Evolutionary conservation across 495 filamentous ascomycete species (phyloP).

Genomic region (Trichocladium uniseriatum): DNA sequence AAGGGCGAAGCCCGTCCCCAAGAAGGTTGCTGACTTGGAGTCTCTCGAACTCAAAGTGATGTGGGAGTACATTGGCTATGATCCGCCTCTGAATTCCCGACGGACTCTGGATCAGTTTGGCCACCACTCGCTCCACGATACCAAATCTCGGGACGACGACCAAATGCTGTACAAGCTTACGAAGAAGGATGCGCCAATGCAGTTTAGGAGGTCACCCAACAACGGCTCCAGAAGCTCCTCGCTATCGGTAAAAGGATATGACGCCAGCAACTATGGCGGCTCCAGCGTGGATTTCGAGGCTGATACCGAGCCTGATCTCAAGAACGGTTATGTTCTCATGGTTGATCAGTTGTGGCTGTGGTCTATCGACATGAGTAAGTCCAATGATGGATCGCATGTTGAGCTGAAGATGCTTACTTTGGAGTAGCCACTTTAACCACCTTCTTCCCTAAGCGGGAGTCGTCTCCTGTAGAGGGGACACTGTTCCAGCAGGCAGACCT

Average conservation of each 20-base stretch:
- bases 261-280: background rate
- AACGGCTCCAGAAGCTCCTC: background rate
- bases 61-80: conserved; percentile 56
- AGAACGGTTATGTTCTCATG: conserved; percentile 56
- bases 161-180: conserved; percentile 66
- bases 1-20: conserved; percentile 47
- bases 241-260: conserved; percentile 2
- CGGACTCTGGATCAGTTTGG: conserved; percentile 60
- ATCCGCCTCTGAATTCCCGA: conserved; percentile 55
- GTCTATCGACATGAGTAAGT: conserved; percentile 50
- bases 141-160: conserved; percentile 54
- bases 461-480: conserved; percentile 42
- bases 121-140: conserved; percentile 54
- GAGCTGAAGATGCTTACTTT: background rate
- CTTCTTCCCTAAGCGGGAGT: conserved; percentile 48
- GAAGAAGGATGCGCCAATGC: conserved; percentile 23
- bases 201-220: background rate
- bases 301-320: conserved; percentile 33
- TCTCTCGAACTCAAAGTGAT: conserved; percentile 52
- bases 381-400: background rate
- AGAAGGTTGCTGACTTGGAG: conserved; percentile 40
- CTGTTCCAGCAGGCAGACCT: conserved; percentile 55
- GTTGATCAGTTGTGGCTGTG: conserved; percentile 64
- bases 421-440: conserved; percentile 43
- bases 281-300: conserved; percentile 17